Conservation (phyloP, 768 basidiomycete genomes). For the Podaxis pistillaris region DNA sequence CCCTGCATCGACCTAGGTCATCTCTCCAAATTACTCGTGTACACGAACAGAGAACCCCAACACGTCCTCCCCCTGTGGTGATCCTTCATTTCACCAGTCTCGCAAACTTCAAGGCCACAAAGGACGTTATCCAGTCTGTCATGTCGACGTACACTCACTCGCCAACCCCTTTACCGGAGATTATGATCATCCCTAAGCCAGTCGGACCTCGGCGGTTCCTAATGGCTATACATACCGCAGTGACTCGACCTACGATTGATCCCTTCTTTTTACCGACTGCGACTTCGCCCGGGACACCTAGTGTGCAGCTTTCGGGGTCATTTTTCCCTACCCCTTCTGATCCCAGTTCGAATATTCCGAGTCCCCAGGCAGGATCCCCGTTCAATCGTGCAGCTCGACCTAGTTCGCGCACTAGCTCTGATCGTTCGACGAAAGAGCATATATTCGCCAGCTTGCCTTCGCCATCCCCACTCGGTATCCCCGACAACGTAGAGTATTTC, state of each 20-base stretch:
- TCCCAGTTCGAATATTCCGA: background rate
- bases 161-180: slow-evolving; percentile 65
- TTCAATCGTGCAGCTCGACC: slow-evolving; percentile 42
- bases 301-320: slow-evolving; percentile 39
- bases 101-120: slow-evolving; percentile 83
- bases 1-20: slow-evolving; percentile 74
- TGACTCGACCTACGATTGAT: slow-evolving; percentile 83
- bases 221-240: slow-evolving; percentile 88
- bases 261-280: slow-evolving; percentile 94
- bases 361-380: slow-evolving; percentile 2
- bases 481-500: slow-evolving; percentile 80
- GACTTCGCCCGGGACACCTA: slow-evolving; percentile 84
- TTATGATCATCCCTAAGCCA: slow-evolving; percentile 97
- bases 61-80: slow-evolving; percentile 34
- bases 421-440: slow-evolving; percentile 49
- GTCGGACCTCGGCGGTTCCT: slow-evolving; percentile 92
- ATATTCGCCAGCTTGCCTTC: slow-evolving; percentile 43
- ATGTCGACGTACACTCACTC: slow-evolving; percentile 46
- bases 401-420: slow-evolving; percentile 56
- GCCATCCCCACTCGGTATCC: slow-evolving; percentile 68
- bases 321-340: slow-evolving; percentile 37
- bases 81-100: slow-evolving; percentile 92
- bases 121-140: slow-evolving; percentile 77
- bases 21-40: slow-evolving; percentile 74
- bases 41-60: slow-evolving; percentile 33